Evolutionary conservation across 306 rosid genomes (phyloP).

Genomic region (Fagus crenata): DNA sequence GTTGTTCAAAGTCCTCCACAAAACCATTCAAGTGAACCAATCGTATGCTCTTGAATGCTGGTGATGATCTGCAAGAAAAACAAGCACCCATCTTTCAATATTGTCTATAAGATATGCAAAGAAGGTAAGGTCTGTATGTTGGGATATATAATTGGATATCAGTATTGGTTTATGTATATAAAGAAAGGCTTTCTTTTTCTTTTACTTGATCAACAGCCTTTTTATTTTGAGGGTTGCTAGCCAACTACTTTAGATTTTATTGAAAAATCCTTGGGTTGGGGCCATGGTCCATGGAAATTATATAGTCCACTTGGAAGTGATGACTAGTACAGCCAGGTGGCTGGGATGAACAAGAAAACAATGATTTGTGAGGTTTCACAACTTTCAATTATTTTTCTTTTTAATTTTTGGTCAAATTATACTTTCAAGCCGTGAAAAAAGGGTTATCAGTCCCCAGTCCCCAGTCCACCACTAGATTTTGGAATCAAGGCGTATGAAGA

Average conservation of each 20-base stretch:
- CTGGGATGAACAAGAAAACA: neutral
- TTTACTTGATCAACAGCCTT: neutral
- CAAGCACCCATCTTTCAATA: conserved; percentile 61
- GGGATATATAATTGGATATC: neutral
- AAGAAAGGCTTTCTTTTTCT: neutral
- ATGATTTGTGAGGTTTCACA: neutral
- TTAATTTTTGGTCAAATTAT: neutral
- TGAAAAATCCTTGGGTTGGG: no score
- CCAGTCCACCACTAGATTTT: neutral
- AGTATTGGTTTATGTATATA: neutral
- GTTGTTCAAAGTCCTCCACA: conserved; percentile 59
- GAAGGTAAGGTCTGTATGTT: neutral
- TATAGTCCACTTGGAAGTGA: neutral
- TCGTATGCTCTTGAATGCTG: conserved; percentile 35
- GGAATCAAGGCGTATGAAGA: no score
- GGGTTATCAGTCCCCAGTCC: neutral
- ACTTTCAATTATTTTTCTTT: neutral
- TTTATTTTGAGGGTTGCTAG: no score
- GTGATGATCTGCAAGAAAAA: conserved; percentile 44
- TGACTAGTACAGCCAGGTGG: neutral
- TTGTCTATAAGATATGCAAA: neutral
- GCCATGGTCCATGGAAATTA: no score
- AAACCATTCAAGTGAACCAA: conserved; percentile 67
- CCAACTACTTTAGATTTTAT: no score
- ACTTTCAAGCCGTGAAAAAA: neutral